Evolutionary conservation across 768 basidiomycete genomes (phyloP).

Genomic region (Rhizopogon salebrosus): DNA sequence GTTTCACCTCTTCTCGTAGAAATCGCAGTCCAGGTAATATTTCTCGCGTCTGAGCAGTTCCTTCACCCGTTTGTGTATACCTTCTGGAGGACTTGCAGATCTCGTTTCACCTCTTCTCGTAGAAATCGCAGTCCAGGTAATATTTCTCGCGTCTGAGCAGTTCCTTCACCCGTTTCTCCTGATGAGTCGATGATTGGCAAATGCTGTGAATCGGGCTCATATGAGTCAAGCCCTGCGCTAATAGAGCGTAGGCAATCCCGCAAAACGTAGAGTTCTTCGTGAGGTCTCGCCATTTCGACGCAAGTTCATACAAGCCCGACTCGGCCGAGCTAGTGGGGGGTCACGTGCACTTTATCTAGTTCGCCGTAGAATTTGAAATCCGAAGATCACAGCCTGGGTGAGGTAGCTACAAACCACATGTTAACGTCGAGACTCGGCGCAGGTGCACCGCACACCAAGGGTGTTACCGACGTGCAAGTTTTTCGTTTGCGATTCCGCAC

Average conservation of each 20-base stretch:
- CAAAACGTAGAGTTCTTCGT: constrained; percentile 4
- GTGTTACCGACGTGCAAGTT: too few species aligned
- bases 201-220: constrained; percentile 13
- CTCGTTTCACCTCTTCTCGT: constrained; percentile 37
- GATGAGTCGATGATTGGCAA: constrained; percentile 35
- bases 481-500: too few species aligned
- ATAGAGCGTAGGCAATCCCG: constrained; percentile 16
- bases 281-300: not conserved
- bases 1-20: constrained; percentile 35
- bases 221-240: constrained; percentile 19
- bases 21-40: constrained; percentile 35
- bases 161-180: constrained; percentile 4
- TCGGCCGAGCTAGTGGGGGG: too few species aligned
- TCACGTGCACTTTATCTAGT: too few species aligned
- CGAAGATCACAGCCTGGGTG: too few species aligned
- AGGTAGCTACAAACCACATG: too few species aligned
- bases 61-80: constrained; percentile 14
- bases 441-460: too few species aligned
- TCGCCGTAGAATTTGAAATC: too few species aligned
- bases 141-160: constrained; percentile 8
- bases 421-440: too few species aligned
- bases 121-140: constrained; percentile 38
- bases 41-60: constrained; percentile 6
- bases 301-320: constrained; percentile 17
- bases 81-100: constrained; percentile 37